These are phyloP conservation scores for Gillenia trifoliata DNA, from an alignment of 306 rosid species.

Conservation along the genomic window DNA sequence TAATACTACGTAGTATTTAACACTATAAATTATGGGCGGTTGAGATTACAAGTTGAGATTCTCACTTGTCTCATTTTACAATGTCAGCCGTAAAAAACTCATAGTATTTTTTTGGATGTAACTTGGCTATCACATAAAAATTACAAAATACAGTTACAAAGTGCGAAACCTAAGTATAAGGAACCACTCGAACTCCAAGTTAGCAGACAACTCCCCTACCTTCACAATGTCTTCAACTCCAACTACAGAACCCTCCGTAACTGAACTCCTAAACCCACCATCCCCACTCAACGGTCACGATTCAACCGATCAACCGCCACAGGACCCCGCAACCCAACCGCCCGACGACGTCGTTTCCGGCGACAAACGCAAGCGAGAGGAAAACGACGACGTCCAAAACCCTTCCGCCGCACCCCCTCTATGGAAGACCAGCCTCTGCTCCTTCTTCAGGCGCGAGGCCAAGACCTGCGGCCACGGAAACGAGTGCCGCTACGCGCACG, in stretches of 20 bases:
- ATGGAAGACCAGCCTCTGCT: constrained; percentile 91
- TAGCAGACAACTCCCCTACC: background rate
- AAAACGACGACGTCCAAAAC: background rate
- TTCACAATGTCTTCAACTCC: constrained; percentile 55
- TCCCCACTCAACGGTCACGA: constrained; percentile 32
- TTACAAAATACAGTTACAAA: background rate
- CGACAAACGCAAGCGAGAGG: constrained; percentile 74
- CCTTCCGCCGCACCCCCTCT: constrained; percentile 41
- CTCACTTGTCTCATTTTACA: no score
- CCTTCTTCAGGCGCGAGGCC: constrained; percentile 62
- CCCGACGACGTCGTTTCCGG: constrained; percentile 31
- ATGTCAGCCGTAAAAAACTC: no score
- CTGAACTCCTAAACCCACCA: constrained; percentile 35
- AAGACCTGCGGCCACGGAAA: constrained; percentile 71
- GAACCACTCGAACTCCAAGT: background rate
- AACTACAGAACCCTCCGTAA: constrained; percentile 14
- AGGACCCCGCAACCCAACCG: constrained; percentile 2
- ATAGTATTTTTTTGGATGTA: no score
- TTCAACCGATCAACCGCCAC: constrained; percentile 12
- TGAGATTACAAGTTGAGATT: no score
- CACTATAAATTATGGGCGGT: no score
- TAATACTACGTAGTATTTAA: no score
- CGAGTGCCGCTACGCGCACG: constrained; percentile 69
- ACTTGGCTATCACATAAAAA: no score
- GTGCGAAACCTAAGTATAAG: background rate